These are phyloP conservation scores for Wickerhamiella australiensis DNA, from an alignment of 805 yeast species.

Conservation along the genomic window DNA sequence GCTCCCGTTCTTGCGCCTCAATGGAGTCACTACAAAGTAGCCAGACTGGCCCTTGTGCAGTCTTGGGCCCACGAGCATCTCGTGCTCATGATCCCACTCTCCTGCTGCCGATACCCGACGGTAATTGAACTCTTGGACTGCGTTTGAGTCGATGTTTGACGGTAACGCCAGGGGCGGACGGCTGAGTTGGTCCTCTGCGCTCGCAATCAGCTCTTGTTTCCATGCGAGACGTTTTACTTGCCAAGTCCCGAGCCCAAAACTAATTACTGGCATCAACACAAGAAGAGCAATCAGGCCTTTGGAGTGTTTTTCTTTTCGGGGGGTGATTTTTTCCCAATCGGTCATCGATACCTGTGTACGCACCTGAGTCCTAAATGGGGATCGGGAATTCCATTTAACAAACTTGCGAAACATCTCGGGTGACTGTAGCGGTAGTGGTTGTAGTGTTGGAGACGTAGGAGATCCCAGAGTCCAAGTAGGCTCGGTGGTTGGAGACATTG, in stretches of 20 bases:
- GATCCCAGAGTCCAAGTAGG: no score
- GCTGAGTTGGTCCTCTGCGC: constrained; percentile 70
- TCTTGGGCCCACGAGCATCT: constrained; percentile 87
- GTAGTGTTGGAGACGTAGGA: no score
- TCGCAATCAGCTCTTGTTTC: constrained; percentile 75
- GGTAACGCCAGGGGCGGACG: constrained; percentile 66
- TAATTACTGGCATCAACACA: constrained; percentile 69
- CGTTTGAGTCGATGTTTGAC: constrained; percentile 40
- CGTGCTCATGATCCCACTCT: constrained; percentile 68
- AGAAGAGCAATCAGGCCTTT: constrained; percentile 35
- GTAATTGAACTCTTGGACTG: constrained; percentile 64
- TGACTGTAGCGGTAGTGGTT: not conserved
- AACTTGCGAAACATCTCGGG: not conserved
- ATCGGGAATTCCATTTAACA: not conserved
- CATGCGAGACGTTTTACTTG: constrained; percentile 74
- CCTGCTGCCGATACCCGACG: constrained; percentile 71
- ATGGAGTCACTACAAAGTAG: constrained; percentile 69
- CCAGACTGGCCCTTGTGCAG: constrained; percentile 62
- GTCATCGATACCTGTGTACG: constrained; percentile 25
- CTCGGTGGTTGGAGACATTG: no score
- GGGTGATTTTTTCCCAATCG: constrained; percentile 73
- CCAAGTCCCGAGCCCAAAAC: constrained; percentile 87
- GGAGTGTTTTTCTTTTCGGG: constrained; percentile 32
- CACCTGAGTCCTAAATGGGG: not conserved
- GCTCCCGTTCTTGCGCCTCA: constrained; percentile 63